Base-by-base conservation (phyloP, 2,329 filamentous ascomycete genomes). In the Penicillium griseofulvum region DNA sequence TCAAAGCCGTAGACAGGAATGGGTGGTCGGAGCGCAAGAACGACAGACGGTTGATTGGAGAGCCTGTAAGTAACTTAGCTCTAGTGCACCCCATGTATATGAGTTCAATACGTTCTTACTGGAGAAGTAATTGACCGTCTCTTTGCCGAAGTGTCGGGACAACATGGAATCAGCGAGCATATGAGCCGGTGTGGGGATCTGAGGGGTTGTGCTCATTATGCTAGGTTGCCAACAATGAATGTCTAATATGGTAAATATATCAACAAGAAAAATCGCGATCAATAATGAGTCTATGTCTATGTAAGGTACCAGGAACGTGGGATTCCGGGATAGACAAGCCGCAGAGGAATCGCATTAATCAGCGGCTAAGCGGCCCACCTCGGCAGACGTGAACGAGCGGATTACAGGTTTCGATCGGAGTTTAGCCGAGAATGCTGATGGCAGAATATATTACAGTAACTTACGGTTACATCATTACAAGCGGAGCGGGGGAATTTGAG, bases 181-280 rank as follows among this genome's bases (percentile, higher is more conserved):
- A 71, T 86, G 82, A 36, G 82, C 81, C 49, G 84, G 83, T 61
- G 79, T 77, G 28, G 84, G 84, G 50, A 86, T 77, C 52, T 76
- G 69, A 36, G 68, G 62, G 34, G 57, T 49, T 31, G 55, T 55
- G 56, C 49, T 67, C 69, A 72, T 72, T 38, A 42, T 69, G 66
- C 34, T 22, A 17, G 3, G 4, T 41, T 42, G 28, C 44, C 24
- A 34, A 14, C 19, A 28, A 48, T 31, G 9, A 39, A 37, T 37
- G 17, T 44, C 37, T 41, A 29, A 34, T 34, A 24, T 2, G 5
- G 19, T 9, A 24, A 8, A 5, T 17, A 46, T 46, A 46, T 22
- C 14, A 43, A 39, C 17, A 45, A 33, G n/a, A 39, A 16, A 29
- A 34, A n/a, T 11, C 10, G 31, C 12, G 14, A 8, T 17, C 16